Conservation (phyloP, 441 rosid species). For the Populus hybrid region DNA sequence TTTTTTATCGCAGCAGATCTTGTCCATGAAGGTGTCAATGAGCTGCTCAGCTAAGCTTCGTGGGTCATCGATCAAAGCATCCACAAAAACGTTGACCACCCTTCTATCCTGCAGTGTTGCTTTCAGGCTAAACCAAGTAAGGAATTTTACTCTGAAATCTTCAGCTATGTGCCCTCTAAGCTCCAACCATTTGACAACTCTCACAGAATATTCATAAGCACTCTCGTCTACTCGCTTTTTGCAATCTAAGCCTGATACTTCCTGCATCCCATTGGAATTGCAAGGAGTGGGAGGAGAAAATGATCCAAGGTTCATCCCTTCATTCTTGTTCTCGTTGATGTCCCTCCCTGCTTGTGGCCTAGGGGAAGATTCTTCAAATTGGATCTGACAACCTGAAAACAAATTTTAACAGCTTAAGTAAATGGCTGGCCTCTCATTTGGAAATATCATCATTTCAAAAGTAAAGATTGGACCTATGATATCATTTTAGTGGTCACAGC, state of each 20-base stretch:
- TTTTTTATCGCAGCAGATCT: conserved; percentile 45
- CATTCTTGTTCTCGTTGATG: conserved; percentile 26
- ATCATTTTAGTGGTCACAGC: conserved; percentile 2
- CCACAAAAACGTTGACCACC: conserved; percentile 71
- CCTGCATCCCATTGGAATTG: conserved; percentile 50
- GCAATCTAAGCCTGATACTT: conserved; percentile 37
- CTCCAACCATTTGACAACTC: conserved; percentile 73
- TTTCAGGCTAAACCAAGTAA: conserved; percentile 94
- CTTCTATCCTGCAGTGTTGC: conserved; percentile 71
- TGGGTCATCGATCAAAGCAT: conserved; percentile 64
- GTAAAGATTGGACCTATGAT: not conserved
- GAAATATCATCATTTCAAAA: not conserved
- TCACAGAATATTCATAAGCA: conserved; percentile 58
- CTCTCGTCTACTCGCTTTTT: conserved; percentile 40
- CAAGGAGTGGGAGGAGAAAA: conserved; percentile 46
- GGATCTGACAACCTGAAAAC: conserved; percentile 36
- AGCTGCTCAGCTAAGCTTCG: conserved; percentile 86
- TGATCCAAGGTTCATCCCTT: conserved; percentile 24
- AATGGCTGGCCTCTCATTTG: not conserved
- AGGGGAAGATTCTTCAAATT: conserved; percentile 56
- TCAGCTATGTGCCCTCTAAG: conserved; percentile 66
- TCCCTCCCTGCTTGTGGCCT: conserved; percentile 53
- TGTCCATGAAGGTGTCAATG: conserved; percentile 66
- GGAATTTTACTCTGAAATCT: conserved; percentile 82
- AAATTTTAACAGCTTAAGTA: conserved; percentile 20